Evolutionary conservation across 2,329 filamentous ascomycete species (phyloP), one percentile per base, ranked within the genome.

Genomic region (Aspergillus phoenicis): DNA sequence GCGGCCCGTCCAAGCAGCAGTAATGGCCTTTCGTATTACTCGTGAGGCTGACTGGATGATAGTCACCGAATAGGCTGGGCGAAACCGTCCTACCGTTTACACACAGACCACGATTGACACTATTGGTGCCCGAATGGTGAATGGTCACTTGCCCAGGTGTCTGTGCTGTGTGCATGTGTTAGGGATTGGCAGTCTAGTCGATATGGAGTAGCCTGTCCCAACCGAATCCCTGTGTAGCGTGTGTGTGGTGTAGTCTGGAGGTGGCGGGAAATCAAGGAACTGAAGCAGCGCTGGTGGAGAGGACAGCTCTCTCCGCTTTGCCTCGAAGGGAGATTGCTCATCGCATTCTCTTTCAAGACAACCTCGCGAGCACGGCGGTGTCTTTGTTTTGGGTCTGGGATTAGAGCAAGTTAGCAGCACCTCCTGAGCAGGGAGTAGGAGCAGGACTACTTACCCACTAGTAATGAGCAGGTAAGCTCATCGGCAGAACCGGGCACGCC

Each of bases 1-100:
- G 26, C 52, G 52, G 52, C 38, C 52, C 52, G 38, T 43, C 24
- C 52, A 43, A 43, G 52, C 52, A 55, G 26, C 24, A 45, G 33
- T 26, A 55, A 36, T 22, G 52, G n/a, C n/a, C 24, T 22, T 38
- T 52, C 49, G 49, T 52, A 52, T 52, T 52, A 52, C 36, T 22
- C 28, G 26, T 52, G 49, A 28, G 28, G 33, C 33, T 52, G n/a
- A 52, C 49, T 38, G 36, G 52, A 39, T 13, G 17, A 22, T 22
- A 43, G 41, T 43, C 41, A 43, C 41, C 41, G 17, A 20, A 43
- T 11, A 43, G 33, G 52, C 38, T 39, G 33, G 33, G 38, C 38
- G 15, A 20, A 54, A 41, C 36, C 38, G 39, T 54, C 36, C 24
- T 52, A n/a, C 51, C 30, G 20, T 52, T 52, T 8, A 36, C 28